Evolutionary conservation across 2,329 filamentous ascomycete genomes (phyloP).

Genomic region (Colletotrichum neosansevieriae): DNA sequence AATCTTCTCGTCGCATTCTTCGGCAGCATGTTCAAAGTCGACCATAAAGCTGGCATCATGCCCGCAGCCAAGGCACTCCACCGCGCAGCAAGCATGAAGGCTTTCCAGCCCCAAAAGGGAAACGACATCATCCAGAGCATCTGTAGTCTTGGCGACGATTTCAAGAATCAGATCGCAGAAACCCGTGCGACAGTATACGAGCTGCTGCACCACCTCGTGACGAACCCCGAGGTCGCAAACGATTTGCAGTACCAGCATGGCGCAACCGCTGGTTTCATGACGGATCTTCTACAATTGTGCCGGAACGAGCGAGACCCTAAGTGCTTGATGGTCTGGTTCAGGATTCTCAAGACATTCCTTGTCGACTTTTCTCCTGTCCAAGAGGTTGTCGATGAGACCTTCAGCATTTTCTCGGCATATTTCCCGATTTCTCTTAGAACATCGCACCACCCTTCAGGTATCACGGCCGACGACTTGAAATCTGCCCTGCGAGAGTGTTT

Average conservation of each 20-base stretch:
- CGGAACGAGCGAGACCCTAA: conserved; percentile 68
- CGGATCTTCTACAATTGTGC: conserved; percentile 63
- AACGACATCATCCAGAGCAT: conserved; percentile 63
- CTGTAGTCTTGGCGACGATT: conserved; percentile 67
- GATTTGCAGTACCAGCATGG: conserved; percentile 60
- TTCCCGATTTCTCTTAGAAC: conserved; percentile 70
- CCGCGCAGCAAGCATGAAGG: conserved; percentile 61
- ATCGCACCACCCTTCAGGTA: conserved; percentile 60
- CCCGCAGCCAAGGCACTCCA: conserved; percentile 66
- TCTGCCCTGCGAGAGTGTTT: conserved; percentile 65
- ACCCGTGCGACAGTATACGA: conserved; percentile 66
- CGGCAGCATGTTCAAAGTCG: conserved; percentile 68
- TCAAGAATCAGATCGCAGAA: conserved; percentile 63
- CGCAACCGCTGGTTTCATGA: conserved; percentile 59
- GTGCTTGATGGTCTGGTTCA: conserved; percentile 70
- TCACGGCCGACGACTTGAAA: conserved; percentile 70
- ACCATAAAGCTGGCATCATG: conserved; percentile 70
- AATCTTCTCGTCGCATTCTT: conserved; percentile 66
- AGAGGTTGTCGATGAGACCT: conserved; percentile 62
- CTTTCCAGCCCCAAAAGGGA: conserved; percentile 62
- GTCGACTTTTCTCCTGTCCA: conserved; percentile 58
- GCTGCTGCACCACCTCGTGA: conserved; percentile 59
- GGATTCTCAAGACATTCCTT: conserved; percentile 59
- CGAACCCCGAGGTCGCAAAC: conserved; percentile 55
- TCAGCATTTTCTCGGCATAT: conserved; percentile 69